These are phyloP conservation scores for Cairneyella variabilis DNA, from an alignment of 495 filamentous ascomycete species.

Conservation along the genomic window DNA sequence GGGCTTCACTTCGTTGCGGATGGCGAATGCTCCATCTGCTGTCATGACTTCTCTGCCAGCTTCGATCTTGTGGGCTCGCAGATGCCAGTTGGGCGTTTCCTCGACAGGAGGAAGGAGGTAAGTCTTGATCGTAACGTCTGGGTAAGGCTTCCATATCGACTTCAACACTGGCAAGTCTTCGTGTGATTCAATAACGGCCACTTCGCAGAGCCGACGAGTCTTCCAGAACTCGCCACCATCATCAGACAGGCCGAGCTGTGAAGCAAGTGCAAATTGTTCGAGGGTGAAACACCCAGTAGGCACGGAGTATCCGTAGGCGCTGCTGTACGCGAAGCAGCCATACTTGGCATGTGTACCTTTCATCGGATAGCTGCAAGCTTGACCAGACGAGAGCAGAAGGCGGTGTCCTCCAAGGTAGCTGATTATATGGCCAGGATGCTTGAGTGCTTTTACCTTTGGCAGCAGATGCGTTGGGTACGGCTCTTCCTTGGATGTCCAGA, in stretches of 20 bases:
- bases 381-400: constrained; percentile 69
- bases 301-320: constrained; percentile 71
- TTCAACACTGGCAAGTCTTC: constrained; percentile 54
- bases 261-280: constrained; percentile 71
- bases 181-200: constrained; percentile 43
- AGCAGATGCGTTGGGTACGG: constrained; percentile 53
- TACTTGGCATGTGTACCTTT: constrained; percentile 80
- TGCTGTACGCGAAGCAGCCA: constrained; percentile 72
- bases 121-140: constrained; percentile 60
- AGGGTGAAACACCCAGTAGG: constrained; percentile 71
- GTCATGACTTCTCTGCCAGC: constrained; percentile 57
- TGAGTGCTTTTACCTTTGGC: constrained; percentile 49
- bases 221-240: constrained; percentile 80
- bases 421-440: constrained; percentile 68
- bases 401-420: constrained; percentile 36
- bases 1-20: constrained; percentile 53
- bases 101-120: constrained; percentile 57
- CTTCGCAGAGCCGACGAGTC: constrained; percentile 47
- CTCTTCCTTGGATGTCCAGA: constrained; percentile 66
- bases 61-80: constrained; percentile 58
- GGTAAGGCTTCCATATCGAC: constrained; percentile 63
- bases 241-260: constrained; percentile 70
- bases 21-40: constrained; percentile 68
- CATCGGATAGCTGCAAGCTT: constrained; percentile 75
- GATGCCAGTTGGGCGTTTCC: constrained; percentile 59